Evolutionary conservation across 306 rosid genomes (phyloP).

Genomic region (Ammopiptanthus mongolicus): DNA sequence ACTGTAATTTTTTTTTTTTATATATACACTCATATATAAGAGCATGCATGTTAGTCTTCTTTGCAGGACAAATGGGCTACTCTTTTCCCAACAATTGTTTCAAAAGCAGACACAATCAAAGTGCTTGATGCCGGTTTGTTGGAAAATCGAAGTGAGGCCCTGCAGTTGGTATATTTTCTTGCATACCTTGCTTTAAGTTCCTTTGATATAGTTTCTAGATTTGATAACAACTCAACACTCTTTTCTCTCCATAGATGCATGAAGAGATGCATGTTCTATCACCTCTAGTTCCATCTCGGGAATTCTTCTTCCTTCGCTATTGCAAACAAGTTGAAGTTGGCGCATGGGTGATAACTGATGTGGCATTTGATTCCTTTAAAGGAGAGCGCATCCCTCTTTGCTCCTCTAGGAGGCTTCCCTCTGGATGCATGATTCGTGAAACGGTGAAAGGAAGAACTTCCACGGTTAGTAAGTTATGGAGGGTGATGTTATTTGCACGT

Average conservation of each 20-base stretch:
- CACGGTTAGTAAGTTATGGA: constrained; percentile 28
- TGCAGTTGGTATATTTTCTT: constrained; percentile 38
- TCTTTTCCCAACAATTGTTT: constrained; percentile 50
- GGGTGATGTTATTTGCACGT: too few species aligned
- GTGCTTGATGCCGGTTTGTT: constrained; percentile 36
- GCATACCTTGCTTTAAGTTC: not conserved
- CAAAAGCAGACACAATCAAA: constrained; percentile 36
- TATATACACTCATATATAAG: too few species aligned
- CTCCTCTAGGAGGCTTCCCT: constrained; percentile 45
- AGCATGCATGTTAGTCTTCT: not conserved
- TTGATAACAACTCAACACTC: not conserved
- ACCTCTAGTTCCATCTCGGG: constrained; percentile 44
- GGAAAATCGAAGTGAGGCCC: constrained; percentile 32
- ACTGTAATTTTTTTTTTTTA: too few species aligned
- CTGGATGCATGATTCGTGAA: constrained; percentile 59
- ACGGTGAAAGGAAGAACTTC: constrained; percentile 35
- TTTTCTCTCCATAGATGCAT: constrained; percentile 41
- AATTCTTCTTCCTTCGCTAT: constrained; percentile 45
- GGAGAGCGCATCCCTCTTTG: not conserved
- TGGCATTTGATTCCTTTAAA: constrained; percentile 35
- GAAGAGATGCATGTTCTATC: constrained; percentile 60
- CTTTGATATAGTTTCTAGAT: not conserved
- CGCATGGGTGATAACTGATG: constrained; percentile 50
- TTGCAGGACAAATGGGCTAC: constrained; percentile 44
- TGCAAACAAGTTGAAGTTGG: constrained; percentile 41